Conservation (phyloP, 225 moss, liverwort and hornwort species). For the Takakia lepidozioides region DNA sequence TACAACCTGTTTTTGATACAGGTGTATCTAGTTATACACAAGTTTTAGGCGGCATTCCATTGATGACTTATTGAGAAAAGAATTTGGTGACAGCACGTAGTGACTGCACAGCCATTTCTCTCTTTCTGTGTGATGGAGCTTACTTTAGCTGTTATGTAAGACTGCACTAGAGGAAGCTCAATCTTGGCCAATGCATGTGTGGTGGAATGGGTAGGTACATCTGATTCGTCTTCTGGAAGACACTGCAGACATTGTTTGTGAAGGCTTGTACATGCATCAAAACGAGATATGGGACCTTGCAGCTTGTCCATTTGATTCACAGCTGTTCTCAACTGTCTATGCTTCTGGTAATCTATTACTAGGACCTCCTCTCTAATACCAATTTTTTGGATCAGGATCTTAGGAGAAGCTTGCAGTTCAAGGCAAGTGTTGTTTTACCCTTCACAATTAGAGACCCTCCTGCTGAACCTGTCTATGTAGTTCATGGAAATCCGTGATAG, state of each 20-base stretch:
- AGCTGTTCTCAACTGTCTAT: constrained; percentile 62
- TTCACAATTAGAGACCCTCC: no score
- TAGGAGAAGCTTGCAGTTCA: no score
- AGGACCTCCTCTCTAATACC: no score
- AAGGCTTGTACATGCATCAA: constrained; percentile 66
- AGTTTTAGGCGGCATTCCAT: background rate
- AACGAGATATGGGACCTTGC: constrained; percentile 87
- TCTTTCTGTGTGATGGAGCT: no score
- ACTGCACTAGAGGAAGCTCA: no score
- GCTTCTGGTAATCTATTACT: constrained; percentile 41
- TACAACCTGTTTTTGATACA: no score
- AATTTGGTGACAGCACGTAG: no score
- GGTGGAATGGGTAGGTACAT: constrained; percentile 46
- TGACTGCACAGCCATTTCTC: no score
- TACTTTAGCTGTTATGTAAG: no score
- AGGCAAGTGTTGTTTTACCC: no score
- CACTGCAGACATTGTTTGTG: constrained; percentile 53
- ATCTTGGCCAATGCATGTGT: background rate
- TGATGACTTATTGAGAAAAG: background rate
- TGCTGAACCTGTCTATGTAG: no score
- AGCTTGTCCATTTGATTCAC: constrained; percentile 59
- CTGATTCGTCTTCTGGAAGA: constrained; percentile 53
- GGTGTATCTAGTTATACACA: background rate
- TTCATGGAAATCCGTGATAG: no score
- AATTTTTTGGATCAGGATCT: background rate